Base-by-base conservation (phyloP, 2,329 filamentous ascomycete species). In the Colletotrichum sp. region DNA sequence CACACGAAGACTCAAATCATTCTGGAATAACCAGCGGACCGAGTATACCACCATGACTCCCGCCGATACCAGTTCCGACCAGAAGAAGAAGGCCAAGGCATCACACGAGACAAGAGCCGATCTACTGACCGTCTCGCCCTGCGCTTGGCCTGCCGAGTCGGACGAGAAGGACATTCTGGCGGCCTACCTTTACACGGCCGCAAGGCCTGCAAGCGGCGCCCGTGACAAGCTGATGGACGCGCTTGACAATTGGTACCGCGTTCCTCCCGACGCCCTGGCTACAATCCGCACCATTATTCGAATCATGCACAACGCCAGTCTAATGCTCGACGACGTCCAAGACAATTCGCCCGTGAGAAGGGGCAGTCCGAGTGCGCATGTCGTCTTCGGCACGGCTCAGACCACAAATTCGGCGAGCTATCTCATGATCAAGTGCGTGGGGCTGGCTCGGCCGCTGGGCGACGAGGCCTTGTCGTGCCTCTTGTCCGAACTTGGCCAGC, bases 361-460 rank as follows among this genome's bases (percentile, higher is more conserved):
- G 6, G 83, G 83, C 7, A 80, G 78, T 24, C 84, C 84, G 5
- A 72, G 84, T 1, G 78, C 83, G 4, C 85, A 87, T 75, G 76
- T 75, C 1, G 78, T 87, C 8, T 87, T 83, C 76, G 85, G 85
- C 0, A 34, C 55, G 4, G 78, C 80, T 3, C 84, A 86, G 68
- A 81, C 84, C 5, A 83, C 86, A 68, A 86, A 87, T 71, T 80
- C 80, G 5, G 82, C 85, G 1, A 81, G 78, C 10, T 85, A 81
- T 75, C 71, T 81, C 4, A 75, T 82, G 15, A 59, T 71, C 4
- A 78, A 79, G 71, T 71, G 75, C 52, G 72, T 68, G 26, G 78
- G 75, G 26, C 75, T 82, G 10, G 73, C 66, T 18, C 74, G 77
- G 63, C 69, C 60, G 22, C 63, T 74, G 26, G 77, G 80, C 65